Evolutionary conservation across 148 eudicot genomes (phyloP).

Genomic region (Gaultheria prostrata): DNA sequence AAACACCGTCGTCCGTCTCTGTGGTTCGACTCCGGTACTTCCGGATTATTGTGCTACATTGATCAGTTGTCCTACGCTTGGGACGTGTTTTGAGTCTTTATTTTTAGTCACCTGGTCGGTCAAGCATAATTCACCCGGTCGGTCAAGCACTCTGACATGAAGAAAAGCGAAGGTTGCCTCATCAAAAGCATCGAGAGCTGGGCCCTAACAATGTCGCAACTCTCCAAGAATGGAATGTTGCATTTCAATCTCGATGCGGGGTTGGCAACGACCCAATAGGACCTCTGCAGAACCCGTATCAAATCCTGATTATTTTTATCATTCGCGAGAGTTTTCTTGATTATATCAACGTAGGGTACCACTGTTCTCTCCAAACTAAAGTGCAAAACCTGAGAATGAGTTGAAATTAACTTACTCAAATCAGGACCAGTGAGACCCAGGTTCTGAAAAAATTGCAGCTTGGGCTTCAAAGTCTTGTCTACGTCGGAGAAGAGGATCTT

Average conservation of each 20-base stretch:
- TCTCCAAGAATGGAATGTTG: too few relatives aligned
- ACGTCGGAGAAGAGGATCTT: neutral
- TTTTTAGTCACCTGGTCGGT: too few relatives aligned
- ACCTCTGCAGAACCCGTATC: constrained; percentile 12
- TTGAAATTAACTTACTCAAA: constrained; percentile 15
- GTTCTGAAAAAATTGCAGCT: constrained; percentile 12
- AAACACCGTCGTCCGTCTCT: too few relatives aligned
- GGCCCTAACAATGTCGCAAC: too few relatives aligned
- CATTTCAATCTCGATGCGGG: neutral
- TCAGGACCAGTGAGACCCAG: too few relatives aligned
- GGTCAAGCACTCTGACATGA: neutral
- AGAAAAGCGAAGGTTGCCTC: constrained; percentile 17
- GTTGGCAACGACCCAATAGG: constrained; percentile 17
- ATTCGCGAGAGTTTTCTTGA: neutral
- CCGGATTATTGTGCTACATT: too few relatives aligned
- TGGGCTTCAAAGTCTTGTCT: constrained; percentile 15
- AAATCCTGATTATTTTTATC: constrained; percentile 14
- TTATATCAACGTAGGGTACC: neutral
- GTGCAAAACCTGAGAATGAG: neutral
- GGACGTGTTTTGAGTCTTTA: too few relatives aligned
- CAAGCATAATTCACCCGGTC: too few relatives aligned
- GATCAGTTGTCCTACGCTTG: too few relatives aligned
- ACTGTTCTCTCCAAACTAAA: neutral
- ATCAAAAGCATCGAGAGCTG: too few relatives aligned
- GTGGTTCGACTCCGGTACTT: too few relatives aligned